Base-by-base conservation (phyloP, 176 grass and related monocot species). In the Saccharum officinarum region DNA sequence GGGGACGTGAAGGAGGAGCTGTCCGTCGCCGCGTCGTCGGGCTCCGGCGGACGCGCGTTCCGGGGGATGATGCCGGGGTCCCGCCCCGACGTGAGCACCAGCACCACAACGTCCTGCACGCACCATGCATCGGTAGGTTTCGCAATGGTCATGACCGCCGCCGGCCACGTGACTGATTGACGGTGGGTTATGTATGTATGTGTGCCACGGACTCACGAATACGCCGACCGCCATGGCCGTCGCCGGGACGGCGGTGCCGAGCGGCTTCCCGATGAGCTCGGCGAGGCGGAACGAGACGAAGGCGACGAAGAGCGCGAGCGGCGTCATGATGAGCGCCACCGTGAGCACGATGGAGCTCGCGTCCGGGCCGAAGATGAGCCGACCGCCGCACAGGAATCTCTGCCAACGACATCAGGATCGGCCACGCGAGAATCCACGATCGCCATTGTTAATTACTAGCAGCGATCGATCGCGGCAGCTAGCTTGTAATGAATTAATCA, bases 291-390 rank as follows among this genome's bases (percentile, higher is more conserved):
- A 89, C 12, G 91, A 94, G 76, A 98, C 86, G 87, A 94, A 89
- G 52, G 78, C 67, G 7, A 77, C 70, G 60, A 98, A 98, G 7
- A 95, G 83, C 30, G 86, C 85, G 22, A 95, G 85, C 50, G 96
- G 96, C 66, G 83, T 86, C 65, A 88, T 82, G 73, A 95, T 93
- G 71, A 98, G 93, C 75, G 70, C 84, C 76, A 98, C 73, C 46
- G 96, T 95, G 26, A 95, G 89, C 71, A 86, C 65, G 71, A 98
- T 88, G 80, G 96, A 98, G 76, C 84, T 92, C 31, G 85, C 92
- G 87, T 98, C 96, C 28, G 93, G 96, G 47, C 96, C 96, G 85
- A 98, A 95, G 89, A 98, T 89, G 71, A 95, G 78, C 75, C 96
- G 82, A 4, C 93, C 95, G 40, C 93, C 95, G 6, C 91, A 82